Percentiles rank a stretch among this genome's conserved stretches.
Conservation (phyloP, 441 rosid species). For the Hypseocharis bilobata region DNA sequence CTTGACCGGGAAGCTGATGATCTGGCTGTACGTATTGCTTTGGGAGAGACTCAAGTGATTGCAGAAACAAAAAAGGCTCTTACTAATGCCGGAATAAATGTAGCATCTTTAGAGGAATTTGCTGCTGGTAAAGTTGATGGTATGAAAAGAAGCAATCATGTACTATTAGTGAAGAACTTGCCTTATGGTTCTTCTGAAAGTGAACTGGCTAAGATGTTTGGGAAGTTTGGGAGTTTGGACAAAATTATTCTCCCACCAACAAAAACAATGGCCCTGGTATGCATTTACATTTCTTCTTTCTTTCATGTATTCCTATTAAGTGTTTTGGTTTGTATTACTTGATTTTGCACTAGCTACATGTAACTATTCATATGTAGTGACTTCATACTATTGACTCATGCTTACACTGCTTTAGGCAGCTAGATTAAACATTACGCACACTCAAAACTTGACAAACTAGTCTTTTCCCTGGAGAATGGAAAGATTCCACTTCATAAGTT, state of each 20-base stretch:
- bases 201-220: conserved; percentile 74
- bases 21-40: conserved; percentile 86
- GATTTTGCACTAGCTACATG: background rate
- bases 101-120: conserved; percentile 55
- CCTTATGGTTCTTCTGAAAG: conserved; percentile 75
- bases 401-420: background rate
- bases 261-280: conserved; percentile 79
- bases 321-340: background rate
- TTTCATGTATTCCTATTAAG: background rate
- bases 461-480: background rate
- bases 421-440: background rate
- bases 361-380: background rate
- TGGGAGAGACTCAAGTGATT: conserved; percentile 91
- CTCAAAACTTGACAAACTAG: background rate
- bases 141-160: conserved; percentile 67
- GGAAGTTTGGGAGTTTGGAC: conserved; percentile 74
- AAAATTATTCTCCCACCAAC: conserved; percentile 75
- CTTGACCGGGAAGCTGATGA: conserved; percentile 82
- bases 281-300: background rate
- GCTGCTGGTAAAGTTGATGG: conserved; percentile 52
- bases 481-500: background rate
- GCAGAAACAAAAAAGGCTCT: conserved; percentile 82
- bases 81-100: conserved; percentile 69
- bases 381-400: background rate
- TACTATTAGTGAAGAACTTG: conserved; percentile 74